A percentile compares a stretch with the other conserved stretches of the same genome.
Conservation (phyloP, 164 flowering plant species). For the Chloranthus sessilifolius region DNA sequence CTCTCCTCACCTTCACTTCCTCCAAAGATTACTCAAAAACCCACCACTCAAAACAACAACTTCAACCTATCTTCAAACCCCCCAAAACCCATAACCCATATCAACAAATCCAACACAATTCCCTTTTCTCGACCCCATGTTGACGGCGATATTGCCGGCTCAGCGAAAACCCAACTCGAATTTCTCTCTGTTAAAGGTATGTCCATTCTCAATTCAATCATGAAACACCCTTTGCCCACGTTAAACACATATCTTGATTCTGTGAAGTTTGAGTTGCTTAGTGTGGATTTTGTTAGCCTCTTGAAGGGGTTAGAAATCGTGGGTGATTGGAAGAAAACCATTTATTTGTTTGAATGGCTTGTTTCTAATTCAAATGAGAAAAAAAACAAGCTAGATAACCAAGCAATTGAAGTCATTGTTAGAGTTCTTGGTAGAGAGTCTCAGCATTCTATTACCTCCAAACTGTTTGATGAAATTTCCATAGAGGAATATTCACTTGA, state of each 20-base stretch:
- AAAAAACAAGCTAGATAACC: conserved; percentile 27
- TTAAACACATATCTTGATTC: conserved; percentile 45
- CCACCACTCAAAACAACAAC: conserved; percentile 8
- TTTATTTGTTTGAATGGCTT: conserved; percentile 70
- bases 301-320: conserved; percentile 59
- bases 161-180: conserved; percentile 21
- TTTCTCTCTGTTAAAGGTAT: conserved; percentile 52
- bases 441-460: conserved; percentile 51
- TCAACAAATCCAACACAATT: conserved; percentile 24
- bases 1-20: conserved; percentile 36
- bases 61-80: conserved; percentile 18
- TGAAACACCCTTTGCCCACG: conserved; percentile 30
- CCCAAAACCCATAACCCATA: conserved; percentile 6
- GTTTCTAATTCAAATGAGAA: conserved; percentile 17
- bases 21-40: neutral
- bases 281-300: conserved; percentile 51
- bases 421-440: conserved; percentile 72
- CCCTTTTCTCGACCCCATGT: conserved; percentile 11
- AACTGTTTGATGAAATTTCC: conserved; percentile 63
- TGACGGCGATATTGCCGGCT: conserved; percentile 10
- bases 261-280: conserved; percentile 41
- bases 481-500: conserved; percentile 55
- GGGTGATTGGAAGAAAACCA: conserved; percentile 61
- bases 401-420: conserved; percentile 51
- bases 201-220: conserved; percentile 42